A percentile compares a stretch with the other conserved stretches of the same genome.
Conservation (phyloP, 2,329 filamentous ascomycete species). For the Basipetospora chlamydospora region DNA sequence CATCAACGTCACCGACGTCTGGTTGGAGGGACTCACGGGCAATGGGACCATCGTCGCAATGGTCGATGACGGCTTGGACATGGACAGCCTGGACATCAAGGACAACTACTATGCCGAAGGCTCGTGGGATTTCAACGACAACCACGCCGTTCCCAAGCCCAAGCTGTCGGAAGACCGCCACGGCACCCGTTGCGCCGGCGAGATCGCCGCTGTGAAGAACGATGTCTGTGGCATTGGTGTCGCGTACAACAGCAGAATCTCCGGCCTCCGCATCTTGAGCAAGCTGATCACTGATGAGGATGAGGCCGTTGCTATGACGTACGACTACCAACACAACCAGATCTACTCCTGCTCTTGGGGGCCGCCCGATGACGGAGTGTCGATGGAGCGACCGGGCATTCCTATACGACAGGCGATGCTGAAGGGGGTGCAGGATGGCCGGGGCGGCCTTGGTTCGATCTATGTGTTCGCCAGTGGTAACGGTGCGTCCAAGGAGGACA, state of each 20-base stretch:
- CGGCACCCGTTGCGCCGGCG: slow-evolving; percentile 87
- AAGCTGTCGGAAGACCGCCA: slow-evolving; percentile 75
- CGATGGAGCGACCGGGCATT: slow-evolving; percentile 87
- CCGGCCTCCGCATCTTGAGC: slow-evolving; percentile 84
- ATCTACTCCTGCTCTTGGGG: slow-evolving; percentile 99
- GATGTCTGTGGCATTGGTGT: slow-evolving; percentile 91
- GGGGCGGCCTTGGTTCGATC: slow-evolving; percentile 70
- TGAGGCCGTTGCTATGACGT: slow-evolving; percentile 85
- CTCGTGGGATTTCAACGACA: slow-evolving; percentile 93
- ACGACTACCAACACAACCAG: slow-evolving; percentile 77
- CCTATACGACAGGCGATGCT: slow-evolving; percentile 84
- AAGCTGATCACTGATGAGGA: slow-evolving; percentile 84
- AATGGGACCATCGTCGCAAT: slow-evolving; percentile 82
- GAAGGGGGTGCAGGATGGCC: slow-evolving; percentile 79
- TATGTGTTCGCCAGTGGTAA: slow-evolving; percentile 97
- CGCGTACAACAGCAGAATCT: slow-evolving; percentile 80
- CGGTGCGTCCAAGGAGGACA: slow-evolving; percentile 73
- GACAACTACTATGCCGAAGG: slow-evolving; percentile 88
- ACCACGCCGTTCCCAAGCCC: slow-evolving; percentile 62
- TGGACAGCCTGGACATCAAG: slow-evolving; percentile 85
- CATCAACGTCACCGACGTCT: slow-evolving; percentile 89
- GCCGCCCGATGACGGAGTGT: slow-evolving; percentile 79
- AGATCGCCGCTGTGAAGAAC: slow-evolving; percentile 84
- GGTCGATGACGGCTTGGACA: slow-evolving; percentile 90
- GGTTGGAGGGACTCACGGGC: slow-evolving; percentile 82